Evolutionary conservation across 495 filamentous ascomycete genomes (phyloP).

Genomic region (Lophium mytilinum): DNA sequence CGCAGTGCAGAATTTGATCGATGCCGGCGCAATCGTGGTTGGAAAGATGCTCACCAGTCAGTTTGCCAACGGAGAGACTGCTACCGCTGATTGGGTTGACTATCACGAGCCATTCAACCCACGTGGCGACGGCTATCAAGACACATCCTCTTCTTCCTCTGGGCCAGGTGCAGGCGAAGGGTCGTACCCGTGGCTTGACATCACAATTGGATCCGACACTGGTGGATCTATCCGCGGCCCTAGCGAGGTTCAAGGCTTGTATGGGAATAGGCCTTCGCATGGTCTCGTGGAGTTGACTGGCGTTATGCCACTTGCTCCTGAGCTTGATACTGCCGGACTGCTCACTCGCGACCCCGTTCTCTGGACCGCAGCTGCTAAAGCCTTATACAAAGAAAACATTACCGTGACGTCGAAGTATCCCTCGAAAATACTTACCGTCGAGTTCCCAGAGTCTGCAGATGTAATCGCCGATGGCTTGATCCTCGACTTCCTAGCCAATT

Average conservation of each 20-base stretch:
- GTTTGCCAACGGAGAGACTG: constrained; percentile 50
- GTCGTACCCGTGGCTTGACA: constrained; percentile 31
- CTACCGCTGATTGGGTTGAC: constrained; percentile 48
- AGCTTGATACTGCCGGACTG: constrained; percentile 42
- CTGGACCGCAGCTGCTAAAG: constrained; percentile 21
- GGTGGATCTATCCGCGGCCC: constrained; percentile 44
- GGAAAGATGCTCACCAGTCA: constrained; percentile 53
- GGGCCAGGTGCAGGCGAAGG: constrained; percentile 27
- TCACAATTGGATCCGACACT: constrained; percentile 33
- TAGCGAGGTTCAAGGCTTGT: constrained; percentile 40
- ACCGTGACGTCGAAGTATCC: constrained; percentile 27
- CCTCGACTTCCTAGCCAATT: constrained; percentile 23
- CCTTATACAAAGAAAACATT: constrained; percentile 26
- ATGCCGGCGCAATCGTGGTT: constrained; percentile 51
- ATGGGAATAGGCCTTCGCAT: constrained; percentile 44
- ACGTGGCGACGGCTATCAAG: constrained; percentile 34
- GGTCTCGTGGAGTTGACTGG: constrained; percentile 38
- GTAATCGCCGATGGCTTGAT: constrained; percentile 22
- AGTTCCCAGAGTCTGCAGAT: constrained; percentile 16
- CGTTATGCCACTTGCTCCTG: constrained; percentile 40
- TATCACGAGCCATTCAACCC: constrained; percentile 35
- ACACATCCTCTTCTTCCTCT: constrained; percentile 26
- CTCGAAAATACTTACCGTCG: constrained; percentile 19
- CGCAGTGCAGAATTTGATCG: constrained; percentile 48
- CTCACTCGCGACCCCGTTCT: constrained; percentile 25